Percentiles rank a stretch among this genome's conserved stretches.
phyloP scores from a whole-genome alignment of 495 filamentous ascomycete species.

The Gamarada debralockiae region DNA sequence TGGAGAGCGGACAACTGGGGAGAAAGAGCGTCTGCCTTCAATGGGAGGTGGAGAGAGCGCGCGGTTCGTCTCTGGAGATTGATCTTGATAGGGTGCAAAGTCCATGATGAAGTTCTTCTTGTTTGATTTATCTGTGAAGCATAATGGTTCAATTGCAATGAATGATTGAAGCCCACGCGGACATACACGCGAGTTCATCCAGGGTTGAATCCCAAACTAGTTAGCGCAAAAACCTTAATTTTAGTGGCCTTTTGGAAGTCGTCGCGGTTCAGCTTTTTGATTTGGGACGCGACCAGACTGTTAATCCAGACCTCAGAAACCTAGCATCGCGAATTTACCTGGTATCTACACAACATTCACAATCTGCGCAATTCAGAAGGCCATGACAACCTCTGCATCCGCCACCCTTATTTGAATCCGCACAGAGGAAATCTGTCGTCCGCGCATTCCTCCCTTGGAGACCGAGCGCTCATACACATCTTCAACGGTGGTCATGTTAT shows the following conservation, averaged over 20 bases:
- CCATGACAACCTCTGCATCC: not conserved
- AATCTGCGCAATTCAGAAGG: too few relatives aligned
- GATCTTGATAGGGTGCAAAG: slow-evolving; percentile 94
- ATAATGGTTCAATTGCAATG: not conserved
- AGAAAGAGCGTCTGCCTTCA: slow-evolving; percentile 40
- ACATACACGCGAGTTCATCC: too few relatives aligned
- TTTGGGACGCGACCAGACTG: too few relatives aligned
- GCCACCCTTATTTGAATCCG: too few relatives aligned
- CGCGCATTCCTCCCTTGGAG: not conserved
- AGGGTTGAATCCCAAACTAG: too few relatives aligned
- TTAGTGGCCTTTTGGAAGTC: too few relatives aligned
- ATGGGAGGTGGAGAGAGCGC: slow-evolving; percentile 61
- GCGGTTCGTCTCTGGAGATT: slow-evolving; percentile 71
- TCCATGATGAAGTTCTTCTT: slow-evolving; percentile 54
- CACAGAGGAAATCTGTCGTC: not conserved
- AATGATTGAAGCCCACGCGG: not conserved
- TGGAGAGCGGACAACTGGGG: slow-evolving; percentile 44
- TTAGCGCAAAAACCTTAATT: too few relatives aligned
- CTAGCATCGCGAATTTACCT: too few relatives aligned
- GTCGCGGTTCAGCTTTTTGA: too few relatives aligned
- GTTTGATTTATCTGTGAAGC: not conserved
- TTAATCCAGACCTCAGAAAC: not conserved
- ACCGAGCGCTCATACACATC: not conserved
- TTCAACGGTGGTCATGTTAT: slow-evolving; percentile 17
- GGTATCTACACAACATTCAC: too few relatives aligned